phyloP scores from a whole-genome alignment of 768 basidiomycete species.

The Ramaria rubella region DNA sequence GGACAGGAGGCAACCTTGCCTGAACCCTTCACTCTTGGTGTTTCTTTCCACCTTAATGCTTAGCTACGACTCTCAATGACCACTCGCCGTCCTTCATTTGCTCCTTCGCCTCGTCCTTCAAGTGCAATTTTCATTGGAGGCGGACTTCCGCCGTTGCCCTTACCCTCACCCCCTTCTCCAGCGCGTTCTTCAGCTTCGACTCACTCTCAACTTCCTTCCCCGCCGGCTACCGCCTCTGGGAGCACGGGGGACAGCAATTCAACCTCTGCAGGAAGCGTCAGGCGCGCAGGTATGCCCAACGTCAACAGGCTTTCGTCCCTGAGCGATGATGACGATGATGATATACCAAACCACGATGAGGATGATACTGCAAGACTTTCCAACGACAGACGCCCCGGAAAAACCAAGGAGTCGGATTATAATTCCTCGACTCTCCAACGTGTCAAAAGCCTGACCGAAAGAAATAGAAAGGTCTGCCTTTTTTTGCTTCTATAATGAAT shows the following conservation, averaged over 20 bases:
- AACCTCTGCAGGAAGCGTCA: constrained; percentile 33
- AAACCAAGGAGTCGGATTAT: constrained; percentile 8
- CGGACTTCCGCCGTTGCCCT: constrained; percentile 31
- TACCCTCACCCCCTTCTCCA: constrained; percentile 27
- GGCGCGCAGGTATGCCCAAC: constrained; percentile 35
- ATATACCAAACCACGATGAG: constrained; percentile 48
- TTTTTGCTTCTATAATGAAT: constrained; percentile 17
- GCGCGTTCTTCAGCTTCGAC: constrained; percentile 40
- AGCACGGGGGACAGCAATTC: constrained; percentile 51
- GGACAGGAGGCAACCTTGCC: not conserved
- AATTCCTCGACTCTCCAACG: constrained; percentile 46
- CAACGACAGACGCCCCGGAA: constrained; percentile 24
- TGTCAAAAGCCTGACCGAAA: constrained; percentile 61
- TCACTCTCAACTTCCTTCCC: constrained; percentile 70
- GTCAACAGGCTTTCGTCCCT: constrained; percentile 32
- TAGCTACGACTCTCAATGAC: constrained; percentile 1
- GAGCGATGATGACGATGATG: constrained; percentile 36
- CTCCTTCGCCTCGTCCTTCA: constrained; percentile 46
- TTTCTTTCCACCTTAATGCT: constrained; percentile 1
- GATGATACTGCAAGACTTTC: constrained; percentile 52
- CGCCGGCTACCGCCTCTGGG: constrained; percentile 80
- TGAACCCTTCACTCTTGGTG: not conserved
- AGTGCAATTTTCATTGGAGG: constrained; percentile 36
- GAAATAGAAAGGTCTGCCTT: constrained; percentile 69
- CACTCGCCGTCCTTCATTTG: constrained; percentile 8